Evolutionary conservation across 2,329 filamentous ascomycete species (phyloP).

Genomic region (Stagonosporopsis cucurbitacearum): DNA sequence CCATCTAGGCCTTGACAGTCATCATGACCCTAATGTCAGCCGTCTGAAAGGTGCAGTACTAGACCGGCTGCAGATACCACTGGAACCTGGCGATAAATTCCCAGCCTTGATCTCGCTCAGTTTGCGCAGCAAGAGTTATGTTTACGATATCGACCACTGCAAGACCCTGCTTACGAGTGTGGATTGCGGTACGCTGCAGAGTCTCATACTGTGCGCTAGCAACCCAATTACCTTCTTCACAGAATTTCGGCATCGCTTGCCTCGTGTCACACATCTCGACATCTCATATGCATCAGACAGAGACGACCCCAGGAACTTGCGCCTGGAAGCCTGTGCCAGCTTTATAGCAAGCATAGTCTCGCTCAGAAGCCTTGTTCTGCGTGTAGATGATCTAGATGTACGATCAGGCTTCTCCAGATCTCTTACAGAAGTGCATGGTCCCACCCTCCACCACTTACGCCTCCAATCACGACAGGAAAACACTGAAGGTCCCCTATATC

Average conservation of each 20-base stretch:
- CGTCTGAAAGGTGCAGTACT: neutral
- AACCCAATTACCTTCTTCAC: constrained; percentile 18
- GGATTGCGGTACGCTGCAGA: constrained; percentile 17
- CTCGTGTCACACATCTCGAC: constrained; percentile 6
- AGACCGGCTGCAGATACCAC: constrained; percentile 17
- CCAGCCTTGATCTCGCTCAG: constrained; percentile 18
- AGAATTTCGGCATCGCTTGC: constrained; percentile 4
- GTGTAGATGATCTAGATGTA: neutral
- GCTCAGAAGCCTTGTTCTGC: neutral
- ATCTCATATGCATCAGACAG: constrained; percentile 5
- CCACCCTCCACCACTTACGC: neutral
- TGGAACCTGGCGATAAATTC: constrained; percentile 15
- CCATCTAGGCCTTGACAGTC: constrained; percentile 16
- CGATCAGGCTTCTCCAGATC: neutral
- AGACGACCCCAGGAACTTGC: constrained; percentile 1
- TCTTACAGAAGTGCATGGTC: neutral
- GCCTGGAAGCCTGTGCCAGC: neutral
- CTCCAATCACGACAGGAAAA: neutral
- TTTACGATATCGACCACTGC: constrained; percentile 20
- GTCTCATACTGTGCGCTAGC: constrained; percentile 16
- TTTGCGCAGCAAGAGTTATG: constrained; percentile 19
- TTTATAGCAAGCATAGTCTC: neutral
- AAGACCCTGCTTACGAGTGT: constrained; percentile 12
- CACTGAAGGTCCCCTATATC: neutral
- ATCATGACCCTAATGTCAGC: constrained; percentile 5